phyloP scores from a whole-genome alignment of 2,329 filamentous ascomycete species.

The Dendrostoma leiphaemia region DNA sequence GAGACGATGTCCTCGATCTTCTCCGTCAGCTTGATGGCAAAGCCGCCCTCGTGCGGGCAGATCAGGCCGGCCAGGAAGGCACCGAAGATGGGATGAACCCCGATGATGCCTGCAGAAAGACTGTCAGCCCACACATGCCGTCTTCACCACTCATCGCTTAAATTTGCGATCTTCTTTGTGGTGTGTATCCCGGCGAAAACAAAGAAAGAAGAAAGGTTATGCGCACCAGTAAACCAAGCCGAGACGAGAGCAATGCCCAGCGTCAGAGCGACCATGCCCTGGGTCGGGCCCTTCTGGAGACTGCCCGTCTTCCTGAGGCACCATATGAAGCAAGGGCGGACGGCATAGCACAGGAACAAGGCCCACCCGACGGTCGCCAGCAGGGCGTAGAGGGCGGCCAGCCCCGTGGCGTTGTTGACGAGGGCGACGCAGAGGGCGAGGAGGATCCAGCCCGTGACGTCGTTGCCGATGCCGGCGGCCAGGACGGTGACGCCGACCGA shows the following conservation, averaged over 20 bases:
- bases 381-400: constrained; percentile 83
- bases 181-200: background rate
- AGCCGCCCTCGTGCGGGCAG: constrained; percentile 84
- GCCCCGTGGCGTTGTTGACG: constrained; percentile 80
- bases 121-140: no score
- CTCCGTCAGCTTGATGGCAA: constrained; percentile 86
- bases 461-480: constrained; percentile 89
- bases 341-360: constrained; percentile 68
- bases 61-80: constrained; percentile 88
- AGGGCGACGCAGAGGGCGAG: constrained; percentile 90
- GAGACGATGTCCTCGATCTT: constrained; percentile 92
- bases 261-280: constrained; percentile 79
- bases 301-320: constrained; percentile 71
- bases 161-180: no score
- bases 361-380: constrained; percentile 73
- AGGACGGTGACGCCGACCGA: constrained; percentile 85
- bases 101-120: constrained; percentile 63
- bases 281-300: constrained; percentile 83
- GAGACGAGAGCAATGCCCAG: constrained; percentile 75
- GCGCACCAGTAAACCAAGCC: constrained; percentile 71
- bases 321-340: constrained; percentile 75
- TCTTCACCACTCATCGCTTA: no score
- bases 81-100: constrained; percentile 91
- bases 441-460: constrained; percentile 87
- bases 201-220: background rate